These are phyloP conservation scores for Oenanthe javanica DNA, from an alignment of 140 eudicot genomes.

Conservation along the genomic window DNA sequence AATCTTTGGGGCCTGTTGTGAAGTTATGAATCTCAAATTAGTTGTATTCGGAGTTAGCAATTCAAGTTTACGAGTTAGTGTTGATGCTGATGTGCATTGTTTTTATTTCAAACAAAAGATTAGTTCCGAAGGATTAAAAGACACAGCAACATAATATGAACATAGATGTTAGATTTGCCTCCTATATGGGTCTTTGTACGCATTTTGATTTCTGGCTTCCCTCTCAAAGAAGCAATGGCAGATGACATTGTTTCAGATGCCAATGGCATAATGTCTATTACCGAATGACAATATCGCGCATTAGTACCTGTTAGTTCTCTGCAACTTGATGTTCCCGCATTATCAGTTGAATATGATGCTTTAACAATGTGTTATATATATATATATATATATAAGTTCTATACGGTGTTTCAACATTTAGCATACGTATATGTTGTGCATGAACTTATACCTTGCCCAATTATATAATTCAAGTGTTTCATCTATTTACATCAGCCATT, in stretches of 20 bases:
- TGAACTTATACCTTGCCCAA: neutral
- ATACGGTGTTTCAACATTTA: neutral
- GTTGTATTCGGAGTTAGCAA: too few relatives aligned
- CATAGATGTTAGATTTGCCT: too few relatives aligned
- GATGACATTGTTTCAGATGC: conserved; percentile 37
- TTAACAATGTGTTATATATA: too few relatives aligned
- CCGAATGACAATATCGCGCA: conserved; percentile 37
- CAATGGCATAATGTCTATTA: conserved; percentile 42
- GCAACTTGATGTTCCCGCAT: neutral
- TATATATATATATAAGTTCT: neutral
- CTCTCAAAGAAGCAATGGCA: conserved; percentile 63
- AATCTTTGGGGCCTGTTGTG: too few relatives aligned
- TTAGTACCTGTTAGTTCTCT: neutral
- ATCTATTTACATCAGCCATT: neutral
- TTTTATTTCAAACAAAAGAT: too few relatives aligned
- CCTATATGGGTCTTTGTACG: too few relatives aligned
- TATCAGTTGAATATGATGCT: neutral
- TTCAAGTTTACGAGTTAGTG: too few relatives aligned
- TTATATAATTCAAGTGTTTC: neutral
- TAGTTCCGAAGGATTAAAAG: too few relatives aligned
- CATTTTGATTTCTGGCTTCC: conserved; percentile 43
- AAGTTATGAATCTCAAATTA: too few relatives aligned
- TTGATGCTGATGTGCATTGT: too few relatives aligned
- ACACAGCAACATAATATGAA: too few relatives aligned
- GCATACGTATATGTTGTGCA: neutral